phyloP scores from a whole-genome alignment of 495 filamentous ascomycete species.

The Aspergillus conjunctus region DNA sequence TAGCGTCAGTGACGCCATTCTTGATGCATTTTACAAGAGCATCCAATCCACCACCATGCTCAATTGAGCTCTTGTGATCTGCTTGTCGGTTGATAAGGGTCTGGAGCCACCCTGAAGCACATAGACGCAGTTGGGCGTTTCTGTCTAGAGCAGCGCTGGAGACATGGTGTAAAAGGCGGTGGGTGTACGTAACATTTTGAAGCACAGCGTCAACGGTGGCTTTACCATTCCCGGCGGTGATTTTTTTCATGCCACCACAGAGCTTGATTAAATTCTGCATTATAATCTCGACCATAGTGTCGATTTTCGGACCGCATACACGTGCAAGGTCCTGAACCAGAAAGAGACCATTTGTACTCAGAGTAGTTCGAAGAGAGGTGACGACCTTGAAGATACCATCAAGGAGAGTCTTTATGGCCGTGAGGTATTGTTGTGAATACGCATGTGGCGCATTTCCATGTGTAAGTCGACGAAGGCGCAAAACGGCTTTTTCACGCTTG shows the following conservation, averaged over 20 bases:
- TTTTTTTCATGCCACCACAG: conserved; percentile 85
- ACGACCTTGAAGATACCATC: conserved; percentile 90
- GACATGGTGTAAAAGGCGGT: conserved; percentile 81
- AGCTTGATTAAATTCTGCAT: conserved; percentile 89
- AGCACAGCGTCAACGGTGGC: conserved; percentile 74
- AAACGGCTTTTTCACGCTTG: conserved; percentile 75
- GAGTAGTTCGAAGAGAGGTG: conserved; percentile 83
- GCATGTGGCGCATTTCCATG: conserved; percentile 83
- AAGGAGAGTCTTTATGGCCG: conserved; percentile 69
- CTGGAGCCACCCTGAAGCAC: conserved; percentile 79
- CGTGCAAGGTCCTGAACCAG: conserved; percentile 84
- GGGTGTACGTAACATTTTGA: conserved; percentile 72
- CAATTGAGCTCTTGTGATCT: conserved; percentile 76
- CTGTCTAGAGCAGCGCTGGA: conserved; percentile 82
- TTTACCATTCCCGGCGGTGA: conserved; percentile 78
- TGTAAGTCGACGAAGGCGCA: conserved; percentile 73
- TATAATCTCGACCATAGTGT: conserved; percentile 86
- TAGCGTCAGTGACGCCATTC: conserved; percentile 82
- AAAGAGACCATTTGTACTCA: conserved; percentile 81
- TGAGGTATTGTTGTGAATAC: conserved; percentile 67
- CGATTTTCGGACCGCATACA: conserved; percentile 73
- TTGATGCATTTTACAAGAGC: conserved; percentile 84
- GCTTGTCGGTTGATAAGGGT: conserved; percentile 76
- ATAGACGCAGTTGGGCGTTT: conserved; percentile 80
- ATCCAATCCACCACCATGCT: conserved; percentile 80